Evolutionary conservation across 2,329 filamentous ascomycete genomes (phyloP).

Genomic region (Coleophoma crateriformis): DNA sequence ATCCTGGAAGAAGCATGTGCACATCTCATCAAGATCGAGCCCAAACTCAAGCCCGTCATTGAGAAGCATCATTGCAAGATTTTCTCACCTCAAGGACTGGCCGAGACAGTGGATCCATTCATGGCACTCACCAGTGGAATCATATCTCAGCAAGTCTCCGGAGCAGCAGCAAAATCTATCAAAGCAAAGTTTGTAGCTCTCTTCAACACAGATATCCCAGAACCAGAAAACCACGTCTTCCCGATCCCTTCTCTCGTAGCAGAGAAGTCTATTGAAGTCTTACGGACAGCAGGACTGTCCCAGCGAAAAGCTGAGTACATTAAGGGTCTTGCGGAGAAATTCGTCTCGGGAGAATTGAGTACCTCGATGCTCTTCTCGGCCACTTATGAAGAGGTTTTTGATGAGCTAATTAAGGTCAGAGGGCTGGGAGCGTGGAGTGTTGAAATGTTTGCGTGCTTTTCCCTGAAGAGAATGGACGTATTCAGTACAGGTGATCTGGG

Average conservation of each 20-base stretch:
- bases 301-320: constrained; percentile 97
- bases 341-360: constrained; percentile 67
- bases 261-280: constrained; percentile 51
- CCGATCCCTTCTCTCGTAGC: constrained; percentile 73
- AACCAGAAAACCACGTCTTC: constrained; percentile 41
- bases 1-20: constrained; percentile 70
- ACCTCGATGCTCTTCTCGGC: constrained; percentile 72
- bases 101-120: constrained; percentile 84
- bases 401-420: constrained; percentile 76
- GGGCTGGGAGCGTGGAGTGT: constrained; percentile 88
- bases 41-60: constrained; percentile 65
- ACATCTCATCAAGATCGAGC: constrained; percentile 69
- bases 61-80: constrained; percentile 70
- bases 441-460: constrained; percentile 97
- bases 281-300: constrained; percentile 83
- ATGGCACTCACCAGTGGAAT: constrained; percentile 78
- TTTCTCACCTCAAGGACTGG: constrained; percentile 77
- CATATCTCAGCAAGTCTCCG: constrained; percentile 85
- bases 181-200: constrained; percentile 76
- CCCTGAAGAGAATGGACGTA: constrained; percentile 89
- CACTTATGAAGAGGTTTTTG: constrained; percentile 79
- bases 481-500: constrained; percentile 90
- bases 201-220: constrained; percentile 45
- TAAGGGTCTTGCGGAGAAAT: constrained; percentile 77
- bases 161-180: constrained; percentile 84